Base-by-base conservation (phyloP, 805 yeast genomes). In the Yarrowia hollandica region DNA sequence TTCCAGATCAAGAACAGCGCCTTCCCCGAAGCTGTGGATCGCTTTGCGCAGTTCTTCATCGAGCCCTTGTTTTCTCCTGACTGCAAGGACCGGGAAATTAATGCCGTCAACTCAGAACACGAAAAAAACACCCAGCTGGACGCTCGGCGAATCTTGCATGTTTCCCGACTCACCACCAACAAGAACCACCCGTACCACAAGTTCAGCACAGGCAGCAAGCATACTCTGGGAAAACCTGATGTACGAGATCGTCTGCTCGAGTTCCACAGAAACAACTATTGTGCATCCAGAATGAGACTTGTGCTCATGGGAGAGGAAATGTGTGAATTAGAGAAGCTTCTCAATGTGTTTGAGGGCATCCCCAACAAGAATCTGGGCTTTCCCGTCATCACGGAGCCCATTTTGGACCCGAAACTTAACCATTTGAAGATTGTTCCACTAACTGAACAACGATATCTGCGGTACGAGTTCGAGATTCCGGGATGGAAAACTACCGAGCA, bases 71-170 rank as follows among this genome's bases (percentile, higher is more conserved):
- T 92, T 66, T 73, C 74, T 58, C 73, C 78, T 57, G 77, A 82
- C 63, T 85, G 97, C 68, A 88, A 90, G 68, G 96, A 90, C 68
- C 79, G 97, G 57, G 99, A 92, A 71, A 86, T 92, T 66, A 82
- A 84, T 62, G 98, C 98, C 1, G 98, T 92, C 10, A 96, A 92
- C 72, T 87, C 96, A 30, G 99, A 92, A 73, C 90, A 92, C 75
- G 91, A 90, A 71, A 92, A 92, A 74, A 92, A 92, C 70, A 75
- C 92, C 52, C 98, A 92, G 71, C 85, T 80, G 69, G 99, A 92
- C 71, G 68, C 74, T 37, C 90, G 98, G 96, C 81, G 98, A 67
- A 72, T 88, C 48, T 84, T 85, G 66, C 98, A 92, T 72, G 76
- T 94, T 55, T 90, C 88, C 57, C 87, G 88, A 73, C 78, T 84